These are phyloP conservation scores for Aspergillus heteromorphus DNA, from an alignment of 495 filamentous ascomycete genomes.

Conservation along the genomic window DNA sequence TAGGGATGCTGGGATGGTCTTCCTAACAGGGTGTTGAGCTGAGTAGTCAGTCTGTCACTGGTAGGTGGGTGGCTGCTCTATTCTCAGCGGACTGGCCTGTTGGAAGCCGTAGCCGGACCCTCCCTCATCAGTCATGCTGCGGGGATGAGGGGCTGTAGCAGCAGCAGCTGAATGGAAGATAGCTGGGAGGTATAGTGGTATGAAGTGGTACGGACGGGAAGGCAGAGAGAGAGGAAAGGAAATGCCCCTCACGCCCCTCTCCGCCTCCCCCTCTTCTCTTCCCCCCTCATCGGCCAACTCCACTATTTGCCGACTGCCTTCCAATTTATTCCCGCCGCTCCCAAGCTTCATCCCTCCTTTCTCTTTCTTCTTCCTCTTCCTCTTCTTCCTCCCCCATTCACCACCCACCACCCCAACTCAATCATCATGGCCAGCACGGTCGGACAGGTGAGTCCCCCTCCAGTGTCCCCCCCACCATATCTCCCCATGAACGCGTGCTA, in stretches of 20 bases:
- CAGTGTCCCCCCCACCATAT: conserved; percentile 5
- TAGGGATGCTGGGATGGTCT: not conserved
- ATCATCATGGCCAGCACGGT: conserved; percentile 46
- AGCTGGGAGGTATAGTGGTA: too few relatives aligned
- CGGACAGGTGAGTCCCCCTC: conserved; percentile 44
- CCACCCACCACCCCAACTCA: not conserved
- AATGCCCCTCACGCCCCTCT: conserved; percentile 15
- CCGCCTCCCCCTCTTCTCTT: conserved; percentile 12
- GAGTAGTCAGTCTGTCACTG: too few relatives aligned
- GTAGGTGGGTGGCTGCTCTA: too few relatives aligned
- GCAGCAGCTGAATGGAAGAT: not conserved
- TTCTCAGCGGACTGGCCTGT: too few relatives aligned
- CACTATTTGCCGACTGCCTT: conserved; percentile 12
- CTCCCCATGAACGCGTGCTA: conserved; percentile 1
- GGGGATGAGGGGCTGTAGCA: not conserved
- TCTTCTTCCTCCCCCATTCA: conserved; percentile 1
- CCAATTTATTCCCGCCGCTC: conserved; percentile 12
- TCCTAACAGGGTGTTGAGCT: too few relatives aligned
- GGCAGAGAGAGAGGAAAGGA: too few relatives aligned
- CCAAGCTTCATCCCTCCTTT: conserved; percentile 5
- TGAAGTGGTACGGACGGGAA: too few relatives aligned
- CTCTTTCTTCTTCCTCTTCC: conserved; percentile 2
- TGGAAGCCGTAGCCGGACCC: too few relatives aligned
- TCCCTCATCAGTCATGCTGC: too few relatives aligned
- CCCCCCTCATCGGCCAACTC: conserved; percentile 14